Evolutionary conservation across 1,139 yeast species (phyloP).

Genomic region (Taphrina sp.): DNA sequence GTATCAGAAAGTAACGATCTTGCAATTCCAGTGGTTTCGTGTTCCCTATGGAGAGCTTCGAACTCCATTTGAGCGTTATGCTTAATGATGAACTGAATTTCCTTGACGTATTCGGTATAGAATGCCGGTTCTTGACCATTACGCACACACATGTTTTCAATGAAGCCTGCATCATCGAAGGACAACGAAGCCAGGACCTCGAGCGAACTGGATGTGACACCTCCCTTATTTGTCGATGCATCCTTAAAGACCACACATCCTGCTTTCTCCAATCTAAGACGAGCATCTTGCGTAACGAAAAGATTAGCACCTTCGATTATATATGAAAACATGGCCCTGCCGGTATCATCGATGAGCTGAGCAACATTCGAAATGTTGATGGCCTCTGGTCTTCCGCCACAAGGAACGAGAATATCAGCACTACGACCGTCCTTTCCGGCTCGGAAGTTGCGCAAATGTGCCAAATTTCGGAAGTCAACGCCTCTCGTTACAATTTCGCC

Average conservation of each 20-base stretch:
- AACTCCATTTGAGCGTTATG: constrained; percentile 81
- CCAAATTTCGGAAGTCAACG: constrained; percentile 84
- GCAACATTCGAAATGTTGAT: constrained; percentile 82
- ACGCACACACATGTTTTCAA: constrained; percentile 70
- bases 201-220: constrained; percentile 93
- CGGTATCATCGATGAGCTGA: constrained; percentile 72
- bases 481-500: constrained; percentile 79
- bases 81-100: constrained; percentile 74
- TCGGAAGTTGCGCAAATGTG: constrained; percentile 59
- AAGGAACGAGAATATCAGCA: constrained; percentile 82
- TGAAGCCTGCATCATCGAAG: constrained; percentile 79
- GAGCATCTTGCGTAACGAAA: constrained; percentile 92
- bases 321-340: constrained; percentile 75
- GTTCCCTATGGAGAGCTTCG: constrained; percentile 79
- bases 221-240: constrained; percentile 97
- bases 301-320: constrained; percentile 97
- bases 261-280: constrained; percentile 76
- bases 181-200: constrained; percentile 95
- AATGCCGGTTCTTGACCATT: constrained; percentile 58
- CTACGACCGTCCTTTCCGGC: constrained; percentile 57
- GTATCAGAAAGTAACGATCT: constrained; percentile 80
- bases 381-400: constrained; percentile 99
- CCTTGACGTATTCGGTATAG: constrained; percentile 75
- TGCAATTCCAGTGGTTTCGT: constrained; percentile 63
- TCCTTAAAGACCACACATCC: constrained; percentile 88